A percentile compares a stretch with the other conserved stretches of the same genome.
phyloP scores from a whole-genome alignment of 2,329 filamentous ascomycete species.

The Monilinia aucupariae region DNA sequence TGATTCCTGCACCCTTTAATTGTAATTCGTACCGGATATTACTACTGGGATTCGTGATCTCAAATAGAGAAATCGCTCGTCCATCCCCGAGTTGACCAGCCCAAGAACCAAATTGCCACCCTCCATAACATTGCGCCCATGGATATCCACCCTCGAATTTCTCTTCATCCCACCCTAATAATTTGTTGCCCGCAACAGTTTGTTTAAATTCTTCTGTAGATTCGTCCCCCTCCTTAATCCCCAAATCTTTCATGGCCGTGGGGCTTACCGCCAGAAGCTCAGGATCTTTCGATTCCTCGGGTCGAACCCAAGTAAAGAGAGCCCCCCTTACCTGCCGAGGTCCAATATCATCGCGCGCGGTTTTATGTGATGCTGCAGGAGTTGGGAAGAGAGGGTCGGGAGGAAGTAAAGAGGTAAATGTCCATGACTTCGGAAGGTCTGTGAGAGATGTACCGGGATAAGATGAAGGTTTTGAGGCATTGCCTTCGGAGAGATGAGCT shows the following conservation, averaged over 20 bases:
- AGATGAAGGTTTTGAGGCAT: conserved; percentile 15
- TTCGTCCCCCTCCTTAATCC: conserved; percentile 63
- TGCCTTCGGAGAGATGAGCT: conserved; percentile 37
- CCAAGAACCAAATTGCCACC: conserved; percentile 77
- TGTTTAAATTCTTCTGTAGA: conserved; percentile 68
- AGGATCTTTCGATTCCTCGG: conserved; percentile 63
- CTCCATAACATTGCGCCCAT: conserved; percentile 98
- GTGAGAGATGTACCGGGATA: conserved; percentile 38
- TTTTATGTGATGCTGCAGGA: conserved; percentile 73
- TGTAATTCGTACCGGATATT: conserved; percentile 81
- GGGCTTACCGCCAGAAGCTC: conserved; percentile 78
- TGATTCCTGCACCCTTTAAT: conserved; percentile 87
- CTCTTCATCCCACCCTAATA: conserved; percentile 71
- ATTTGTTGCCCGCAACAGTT: conserved; percentile 74
- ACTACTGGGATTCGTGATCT: conserved; percentile 69
- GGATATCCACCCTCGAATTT: conserved; percentile 71
- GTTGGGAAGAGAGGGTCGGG: conserved; percentile 74
- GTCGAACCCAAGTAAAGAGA: conserved; percentile 85
- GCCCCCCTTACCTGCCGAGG: conserved; percentile 82
- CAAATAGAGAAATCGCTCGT: conserved; percentile 88
- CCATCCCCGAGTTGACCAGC: conserved; percentile 94
- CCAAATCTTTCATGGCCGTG: conserved; percentile 74
- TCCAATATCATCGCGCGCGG: conserved; percentile 67
- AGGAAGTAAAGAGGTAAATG: conserved; percentile 62
- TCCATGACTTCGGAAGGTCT: conserved; percentile 60